A percentile compares a stretch with the other conserved stretches of the same genome.
Conservation (phyloP, 768 basidiomycete genomes). For the Pholiota molesta region DNA sequence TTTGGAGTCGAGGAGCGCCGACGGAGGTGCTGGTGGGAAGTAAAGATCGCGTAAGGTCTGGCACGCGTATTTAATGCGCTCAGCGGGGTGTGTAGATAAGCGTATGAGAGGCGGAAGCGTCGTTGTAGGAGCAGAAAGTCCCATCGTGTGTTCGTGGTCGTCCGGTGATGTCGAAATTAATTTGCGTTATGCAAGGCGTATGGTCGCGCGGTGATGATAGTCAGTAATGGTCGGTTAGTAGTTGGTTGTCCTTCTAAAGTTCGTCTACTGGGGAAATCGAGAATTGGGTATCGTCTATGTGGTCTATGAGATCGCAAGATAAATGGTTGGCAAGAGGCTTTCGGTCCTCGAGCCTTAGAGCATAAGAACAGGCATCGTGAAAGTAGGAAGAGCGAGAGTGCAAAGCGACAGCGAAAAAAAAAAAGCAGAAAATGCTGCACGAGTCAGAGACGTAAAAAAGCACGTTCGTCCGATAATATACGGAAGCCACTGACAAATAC, state of each 20-base stretch:
- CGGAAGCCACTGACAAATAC: slow-evolving; percentile 21
- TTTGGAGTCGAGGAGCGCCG: slow-evolving; percentile 26
- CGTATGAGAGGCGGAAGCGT: slow-evolving; percentile 60
- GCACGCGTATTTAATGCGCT: slow-evolving; percentile 43
- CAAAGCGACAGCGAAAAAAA: background rate
- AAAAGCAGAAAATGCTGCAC: slow-evolving; percentile 7
- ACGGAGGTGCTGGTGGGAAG: slow-evolving; percentile 39
- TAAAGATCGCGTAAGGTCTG: slow-evolving; percentile 53
- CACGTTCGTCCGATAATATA: slow-evolving; percentile 22
- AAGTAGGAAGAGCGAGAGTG: slow-evolving; percentile 18
- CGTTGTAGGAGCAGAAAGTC: slow-evolving; percentile 41
- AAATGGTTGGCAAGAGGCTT: slow-evolving; percentile 37
- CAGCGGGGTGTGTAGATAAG: slow-evolving; percentile 37
- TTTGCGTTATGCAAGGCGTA: background rate
- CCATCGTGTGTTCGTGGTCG: slow-evolving; percentile 10
- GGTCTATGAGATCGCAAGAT: slow-evolving; percentile 23
- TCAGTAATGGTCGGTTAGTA: background rate
- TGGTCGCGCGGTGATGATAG: background rate
- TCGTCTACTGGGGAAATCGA: slow-evolving; percentile 5
- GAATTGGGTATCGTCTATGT: slow-evolving; percentile 20
- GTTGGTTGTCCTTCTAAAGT: background rate
- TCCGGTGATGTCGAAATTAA: slow-evolving; percentile 4
- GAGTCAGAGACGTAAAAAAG: slow-evolving; percentile 18
- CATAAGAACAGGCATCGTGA: slow-evolving; percentile 53
- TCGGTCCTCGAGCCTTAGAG: slow-evolving; percentile 50